These are phyloP conservation scores for Colletotrichum chrysophilum DNA, from an alignment of 2,329 filamentous ascomycete species.

Conservation along the genomic window DNA sequence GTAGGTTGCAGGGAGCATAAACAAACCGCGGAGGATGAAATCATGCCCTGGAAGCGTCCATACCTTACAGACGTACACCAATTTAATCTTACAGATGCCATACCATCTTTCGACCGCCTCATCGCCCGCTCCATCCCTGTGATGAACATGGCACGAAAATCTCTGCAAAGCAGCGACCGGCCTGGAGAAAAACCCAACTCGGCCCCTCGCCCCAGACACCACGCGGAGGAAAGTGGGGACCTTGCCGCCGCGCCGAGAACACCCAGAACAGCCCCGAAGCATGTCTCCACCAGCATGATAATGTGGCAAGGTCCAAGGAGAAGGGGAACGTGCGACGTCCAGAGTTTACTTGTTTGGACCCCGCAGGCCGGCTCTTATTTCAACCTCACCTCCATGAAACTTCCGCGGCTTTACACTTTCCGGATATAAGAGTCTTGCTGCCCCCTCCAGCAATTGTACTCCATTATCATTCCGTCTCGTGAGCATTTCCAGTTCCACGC, in stretches of 20 bases:
- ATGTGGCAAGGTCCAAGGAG: not conserved
- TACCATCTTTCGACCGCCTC: not conserved
- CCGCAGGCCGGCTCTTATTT: not conserved
- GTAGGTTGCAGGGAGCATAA: not conserved
- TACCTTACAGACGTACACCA: no score
- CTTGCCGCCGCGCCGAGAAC: not conserved
- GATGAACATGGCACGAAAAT: fast-evolving
- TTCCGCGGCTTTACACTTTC: not conserved
- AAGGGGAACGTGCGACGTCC: not conserved
- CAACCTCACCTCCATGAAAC: not conserved
- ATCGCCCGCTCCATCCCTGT: fast-evolving
- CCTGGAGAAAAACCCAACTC: not conserved
- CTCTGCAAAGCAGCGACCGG: not conserved
- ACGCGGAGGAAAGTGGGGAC: not conserved
- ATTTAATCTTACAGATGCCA: not conserved
- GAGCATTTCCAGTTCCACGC: fast-evolving
- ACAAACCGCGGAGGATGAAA: no score
- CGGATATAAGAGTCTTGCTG: no score
- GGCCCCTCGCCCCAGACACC: not conserved
- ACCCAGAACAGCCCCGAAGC: not conserved
- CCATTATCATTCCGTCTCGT: no score
- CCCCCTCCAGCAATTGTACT: no score
- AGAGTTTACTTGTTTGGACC: not conserved
- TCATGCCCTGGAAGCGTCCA: not conserved
- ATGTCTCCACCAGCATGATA: not conserved